Percentiles rank a stretch among this genome's conserved stretches.
Evolutionary conservation across 2,329 filamentous ascomycete genomes (phyloP).

Genomic region (Nemania bipapillata): DNA sequence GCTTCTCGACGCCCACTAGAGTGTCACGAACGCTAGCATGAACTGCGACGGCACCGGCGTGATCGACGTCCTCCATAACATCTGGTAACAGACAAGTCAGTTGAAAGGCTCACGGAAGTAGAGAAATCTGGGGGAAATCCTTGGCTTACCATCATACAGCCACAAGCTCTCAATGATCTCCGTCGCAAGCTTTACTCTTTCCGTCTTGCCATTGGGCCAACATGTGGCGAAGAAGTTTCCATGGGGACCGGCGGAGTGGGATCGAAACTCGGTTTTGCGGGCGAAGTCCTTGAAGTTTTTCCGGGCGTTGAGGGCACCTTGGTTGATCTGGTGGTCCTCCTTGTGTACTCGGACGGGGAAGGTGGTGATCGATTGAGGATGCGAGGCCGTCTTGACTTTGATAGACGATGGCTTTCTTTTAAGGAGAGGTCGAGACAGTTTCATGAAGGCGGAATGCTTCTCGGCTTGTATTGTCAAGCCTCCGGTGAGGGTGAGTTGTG

Average conservation of each 20-base stretch:
- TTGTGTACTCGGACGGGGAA: constrained; percentile 40
- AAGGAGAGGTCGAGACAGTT: constrained; percentile 23
- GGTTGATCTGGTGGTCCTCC: constrained; percentile 38
- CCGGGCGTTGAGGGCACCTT: constrained; percentile 38
- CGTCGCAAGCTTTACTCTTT: constrained; percentile 40
- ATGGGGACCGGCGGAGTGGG: constrained; percentile 38
- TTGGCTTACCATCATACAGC: constrained; percentile 40
- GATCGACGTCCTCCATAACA: constrained; percentile 41
- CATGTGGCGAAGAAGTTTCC: constrained; percentile 41
- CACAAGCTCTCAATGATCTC: constrained; percentile 42
- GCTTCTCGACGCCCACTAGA: constrained; percentile 24
- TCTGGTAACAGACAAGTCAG: constrained; percentile 27
- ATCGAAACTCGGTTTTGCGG: constrained; percentile 35
- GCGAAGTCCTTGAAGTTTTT: constrained; percentile 39
- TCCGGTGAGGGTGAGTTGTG: constrained; percentile 31
- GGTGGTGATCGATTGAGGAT: constrained; percentile 37
- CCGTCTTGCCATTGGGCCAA: constrained; percentile 40
- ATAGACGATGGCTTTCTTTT: constrained; percentile 34
- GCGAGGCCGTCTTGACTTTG: constrained; percentile 34
- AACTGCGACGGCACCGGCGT: constrained; percentile 32
- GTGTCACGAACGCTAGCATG: constrained; percentile 39
- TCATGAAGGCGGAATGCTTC: constrained; percentile 28
- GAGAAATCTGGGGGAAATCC: neutral
- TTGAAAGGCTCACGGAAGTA: neutral
- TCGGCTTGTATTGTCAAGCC: constrained; percentile 34